A percentile compares a stretch with the other conserved stretches of the same genome.
phyloP scores from a whole-genome alignment of 441 rosid species.

The Arabidopsis lyrata region DNA sequence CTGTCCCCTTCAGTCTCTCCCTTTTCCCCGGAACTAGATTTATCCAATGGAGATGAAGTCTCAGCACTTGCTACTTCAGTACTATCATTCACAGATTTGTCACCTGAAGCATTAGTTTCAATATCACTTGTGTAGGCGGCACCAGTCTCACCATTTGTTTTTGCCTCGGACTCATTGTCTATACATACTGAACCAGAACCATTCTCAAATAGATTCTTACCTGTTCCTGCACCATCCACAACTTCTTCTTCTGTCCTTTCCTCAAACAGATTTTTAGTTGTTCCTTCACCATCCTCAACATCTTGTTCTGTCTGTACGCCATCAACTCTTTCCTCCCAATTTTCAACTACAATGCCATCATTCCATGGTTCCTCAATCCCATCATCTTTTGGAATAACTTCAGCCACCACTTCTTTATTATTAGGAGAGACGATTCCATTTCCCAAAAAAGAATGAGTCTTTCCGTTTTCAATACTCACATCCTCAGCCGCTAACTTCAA shows the following conservation, averaged over 20 bases:
- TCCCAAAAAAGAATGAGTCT: conserved; percentile 14
- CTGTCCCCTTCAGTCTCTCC: conserved; percentile 42
- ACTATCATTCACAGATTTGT: conserved; percentile 34
- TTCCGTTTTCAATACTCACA: conserved; percentile 36
- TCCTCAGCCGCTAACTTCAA: conserved; percentile 44
- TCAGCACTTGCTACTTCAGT: conserved; percentile 33
- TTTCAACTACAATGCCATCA: conserved; percentile 40
- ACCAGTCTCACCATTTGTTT: conserved; percentile 28
- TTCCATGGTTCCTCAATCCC: conserved; percentile 30
- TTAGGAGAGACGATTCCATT: conserved; percentile 25
- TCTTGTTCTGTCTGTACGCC: conserved; percentile 22
- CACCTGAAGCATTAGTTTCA: conserved; percentile 34
- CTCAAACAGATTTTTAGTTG: background rate
- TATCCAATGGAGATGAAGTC: conserved; percentile 44
- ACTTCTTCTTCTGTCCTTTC: no score
- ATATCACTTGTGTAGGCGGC: conserved; percentile 28
- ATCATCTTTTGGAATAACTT: conserved; percentile 35
- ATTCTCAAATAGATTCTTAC: background rate
- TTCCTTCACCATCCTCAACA: conserved; percentile 11
- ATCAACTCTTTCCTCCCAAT: conserved; percentile 41
- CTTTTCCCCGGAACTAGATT: conserved; percentile 41
- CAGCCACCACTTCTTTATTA: conserved; percentile 40
- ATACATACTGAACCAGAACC: background rate
- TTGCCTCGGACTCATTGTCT: conserved; percentile 13
- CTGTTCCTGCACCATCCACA: background rate